Base-by-base conservation (phyloP, 768 basidiomycete genomes). In the Kwoniella heveanensis region DNA sequence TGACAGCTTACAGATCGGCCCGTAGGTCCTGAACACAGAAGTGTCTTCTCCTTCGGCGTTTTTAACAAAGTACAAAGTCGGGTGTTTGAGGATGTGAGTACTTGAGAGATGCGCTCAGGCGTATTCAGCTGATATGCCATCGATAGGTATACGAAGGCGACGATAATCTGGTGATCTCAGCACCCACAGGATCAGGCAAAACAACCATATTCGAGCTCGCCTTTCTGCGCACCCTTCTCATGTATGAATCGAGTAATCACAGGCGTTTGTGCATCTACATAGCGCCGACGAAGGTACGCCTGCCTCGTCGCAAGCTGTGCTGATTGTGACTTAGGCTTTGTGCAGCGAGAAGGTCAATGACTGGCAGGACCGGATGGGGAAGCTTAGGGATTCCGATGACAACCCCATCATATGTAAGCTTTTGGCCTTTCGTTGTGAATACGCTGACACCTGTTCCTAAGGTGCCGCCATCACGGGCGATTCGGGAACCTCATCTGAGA, bases 111-210 rank as follows among this genome's bases (percentile, higher is more conserved):
- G 17, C 27, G 37, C 39, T 24, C 2, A 30, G 13, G 25, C 26
- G 24, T 24, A 12, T 30, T 30, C n/a, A n/a, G n/a, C n/a, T n/a
- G n/a, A n/a, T n/a, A n/a, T n/a, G n/a, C n/a, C n/a, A n/a, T n/a
- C n/a, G 21, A n/a, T 47, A 79, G 79, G 69, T 71, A n/a, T 79
- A 74, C 62, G 46, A 72, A 9, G 53, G 67, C 0, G 72, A 78
- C 36, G 72, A 78, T 13, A 82, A 83, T 62, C 63, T 82, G 15
- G 82, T 83, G 52, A 71, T 83, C 15, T 72, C 77, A 66, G 94
- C 95, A 1, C 96, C 96, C 0, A 98, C 96, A 15, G 92, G 94
- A 27, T 91, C 91, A 54, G 96, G 96, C 27, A 98, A 98, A 80
- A 99, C 96, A 0, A 91, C 90, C 9, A 81, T 98, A 27, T 99